Conservation (phyloP, 192 early-diverging fungal species). For the Allomyces javanicus region DNA sequence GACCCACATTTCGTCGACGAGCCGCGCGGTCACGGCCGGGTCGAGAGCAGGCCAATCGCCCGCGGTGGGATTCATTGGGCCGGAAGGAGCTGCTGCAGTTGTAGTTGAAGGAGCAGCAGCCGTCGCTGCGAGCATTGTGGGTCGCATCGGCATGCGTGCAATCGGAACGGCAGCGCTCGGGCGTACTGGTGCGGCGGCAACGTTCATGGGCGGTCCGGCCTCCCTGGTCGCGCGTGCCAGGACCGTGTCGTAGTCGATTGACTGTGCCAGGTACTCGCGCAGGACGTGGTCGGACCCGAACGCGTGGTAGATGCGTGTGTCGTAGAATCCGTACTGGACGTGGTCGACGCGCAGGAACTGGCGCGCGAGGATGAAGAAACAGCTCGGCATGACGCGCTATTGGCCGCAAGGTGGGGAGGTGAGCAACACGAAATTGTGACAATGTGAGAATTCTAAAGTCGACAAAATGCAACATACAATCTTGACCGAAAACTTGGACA, state of each 20-base stretch:
- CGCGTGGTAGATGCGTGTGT: slow-evolving; percentile 74
- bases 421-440: background rate
- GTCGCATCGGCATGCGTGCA: background rate
- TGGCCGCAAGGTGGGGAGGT: background rate
- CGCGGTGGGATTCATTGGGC: background rate
- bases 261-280: slow-evolving; percentile 41
- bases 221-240: no score
- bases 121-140: no score
- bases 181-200: background rate
- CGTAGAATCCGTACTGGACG: slow-evolving; percentile 76
- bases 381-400: slow-evolving; percentile 79
- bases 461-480: slow-evolving; percentile 30
- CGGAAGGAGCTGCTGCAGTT: background rate
- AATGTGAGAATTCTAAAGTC: background rate
- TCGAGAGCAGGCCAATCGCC: background rate
- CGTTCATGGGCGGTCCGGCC: background rate
- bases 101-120: background rate
- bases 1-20: background rate
- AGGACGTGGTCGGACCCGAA: slow-evolving; percentile 45
- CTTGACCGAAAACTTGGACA: slow-evolving; percentile 52
- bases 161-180: background rate
- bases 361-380: slow-evolving; percentile 69
- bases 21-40: background rate
- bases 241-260: background rate
- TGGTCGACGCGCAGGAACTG: slow-evolving; percentile 87